Evolutionary conservation across 78 protist species (phyloP), one percentile per base, ranked within the genome.

Genomic region (Dictyostelium purpureum): DNA sequence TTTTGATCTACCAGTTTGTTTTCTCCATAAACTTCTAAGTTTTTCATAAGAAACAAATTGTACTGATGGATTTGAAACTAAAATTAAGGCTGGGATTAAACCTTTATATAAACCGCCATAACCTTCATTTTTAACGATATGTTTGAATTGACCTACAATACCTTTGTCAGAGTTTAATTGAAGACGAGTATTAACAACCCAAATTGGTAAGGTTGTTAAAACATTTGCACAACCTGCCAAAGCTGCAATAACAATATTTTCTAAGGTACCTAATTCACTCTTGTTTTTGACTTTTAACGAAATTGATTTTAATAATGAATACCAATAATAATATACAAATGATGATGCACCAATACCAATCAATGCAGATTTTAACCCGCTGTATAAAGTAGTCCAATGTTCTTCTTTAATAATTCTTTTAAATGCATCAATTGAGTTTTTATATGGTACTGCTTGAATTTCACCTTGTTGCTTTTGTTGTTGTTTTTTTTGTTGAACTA

Each of bases 241-340:
- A 21, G 88, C 93, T 65, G 88, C 88, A 67, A 77, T 77, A 7
- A 42, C 43, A 6, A 88, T 61, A 52, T 88, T 76, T 79, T 77
- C 80, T 3, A 82, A 21, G 31, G 89, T 79, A 11, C 88, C 79
- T 14, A 91, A 65, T 28, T 76, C 88, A 14, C 10, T 10, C 28
- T 78, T 78, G 26, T 70, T 73, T 70, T 37, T 49, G 16, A 57
- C 9, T 45, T 74, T 76, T 18, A 73, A 59, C 1, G 85, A 40
- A 28, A 59, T 47, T 28, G 82, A 65, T 31, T 85, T 80, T n/a
- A 73, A 73, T 14, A 85, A 70, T 24, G 85, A 49, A 69, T 93
- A 93, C 83, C 79, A 76, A 76, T 93, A 93, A 69, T 80, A 93
- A 26, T 93, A 93, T 0, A 93, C 92, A 51, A 82, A 80, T 70